A percentile compares a stretch with the other conserved stretches of the same genome.
Evolutionary conservation across 352 stramenopile species (phyloP).

Genomic region (Thalassiosira mediterranea): DNA sequence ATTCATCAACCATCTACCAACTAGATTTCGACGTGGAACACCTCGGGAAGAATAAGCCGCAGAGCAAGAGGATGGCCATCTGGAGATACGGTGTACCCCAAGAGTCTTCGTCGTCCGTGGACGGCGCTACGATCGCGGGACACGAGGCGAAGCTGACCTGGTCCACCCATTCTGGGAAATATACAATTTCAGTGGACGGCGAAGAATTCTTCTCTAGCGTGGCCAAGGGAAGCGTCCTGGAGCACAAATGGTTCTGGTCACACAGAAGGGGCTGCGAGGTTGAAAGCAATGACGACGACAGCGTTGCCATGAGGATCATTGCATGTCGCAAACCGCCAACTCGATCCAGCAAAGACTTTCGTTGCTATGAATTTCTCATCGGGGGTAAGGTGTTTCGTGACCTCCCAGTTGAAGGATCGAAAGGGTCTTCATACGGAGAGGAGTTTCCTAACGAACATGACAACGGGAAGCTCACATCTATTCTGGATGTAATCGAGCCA

Average conservation of each 20-base stretch:
- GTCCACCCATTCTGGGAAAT: conserved; percentile 50
- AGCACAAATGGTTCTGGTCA: conserved; percentile 43
- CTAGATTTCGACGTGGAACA: conserved; percentile 46
- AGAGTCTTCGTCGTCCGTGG: background rate
- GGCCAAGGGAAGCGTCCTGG: conserved; percentile 40
- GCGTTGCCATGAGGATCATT: conserved; percentile 30
- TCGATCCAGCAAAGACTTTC: conserved; percentile 39
- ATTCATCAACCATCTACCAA: conserved; percentile 31
- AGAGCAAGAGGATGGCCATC: conserved; percentile 36
- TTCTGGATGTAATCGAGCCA: conserved; percentile 50
- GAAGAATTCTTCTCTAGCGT: conserved; percentile 18
- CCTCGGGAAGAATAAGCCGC: conserved; percentile 41
- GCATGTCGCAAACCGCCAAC: conserved; percentile 44
- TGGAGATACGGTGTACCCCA: conserved; percentile 36
- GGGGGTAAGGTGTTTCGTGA: conserved; percentile 34
- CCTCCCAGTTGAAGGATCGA: conserved; percentile 15
- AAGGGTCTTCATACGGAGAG: background rate
- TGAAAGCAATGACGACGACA: conserved; percentile 12
- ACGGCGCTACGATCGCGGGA: conserved; percentile 9
- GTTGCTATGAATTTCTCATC: conserved; percentile 54
- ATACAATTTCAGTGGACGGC: conserved; percentile 34
- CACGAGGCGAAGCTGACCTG: conserved; percentile 37
- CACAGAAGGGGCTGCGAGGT: conserved; percentile 13
- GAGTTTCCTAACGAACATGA: conserved; percentile 46
- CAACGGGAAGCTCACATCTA: conserved; percentile 35